phyloP scores from a whole-genome alignment of 2,329 filamentous ascomycete species.

The Seiridium unicorne region DNA sequence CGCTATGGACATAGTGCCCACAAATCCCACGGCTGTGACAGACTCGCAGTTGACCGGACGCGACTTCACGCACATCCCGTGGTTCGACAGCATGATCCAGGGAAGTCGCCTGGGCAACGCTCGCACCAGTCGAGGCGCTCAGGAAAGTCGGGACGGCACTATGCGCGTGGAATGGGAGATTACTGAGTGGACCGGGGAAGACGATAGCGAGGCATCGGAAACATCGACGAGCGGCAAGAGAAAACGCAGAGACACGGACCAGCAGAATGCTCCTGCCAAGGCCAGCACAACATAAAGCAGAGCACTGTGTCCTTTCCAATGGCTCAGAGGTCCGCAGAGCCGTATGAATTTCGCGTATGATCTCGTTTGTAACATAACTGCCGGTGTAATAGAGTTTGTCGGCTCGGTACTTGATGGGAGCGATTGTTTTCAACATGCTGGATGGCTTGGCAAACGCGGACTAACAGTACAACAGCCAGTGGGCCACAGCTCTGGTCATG shows the following conservation, averaged over 20 bases:
- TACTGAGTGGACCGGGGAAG: slow-evolving; percentile 64
- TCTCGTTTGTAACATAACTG: background rate
- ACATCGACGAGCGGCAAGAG: slow-evolving; percentile 45
- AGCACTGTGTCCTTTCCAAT: background rate
- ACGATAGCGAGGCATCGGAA: slow-evolving; percentile 32
- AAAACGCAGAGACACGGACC: slow-evolving; percentile 45
- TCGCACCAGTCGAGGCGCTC: slow-evolving; percentile 57
- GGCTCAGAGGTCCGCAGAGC: slow-evolving; percentile 9
- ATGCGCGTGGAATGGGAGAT: slow-evolving; percentile 81
- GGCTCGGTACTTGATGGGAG: background rate
- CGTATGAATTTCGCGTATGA: background rate
- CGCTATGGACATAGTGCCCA: slow-evolving; percentile 21
- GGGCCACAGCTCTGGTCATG: no score
- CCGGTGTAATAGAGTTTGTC: background rate
- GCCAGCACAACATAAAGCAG: slow-evolving; percentile 5
- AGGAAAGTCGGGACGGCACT: slow-evolving; percentile 57
- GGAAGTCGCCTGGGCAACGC: slow-evolving; percentile 71
- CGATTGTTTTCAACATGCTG: background rate
- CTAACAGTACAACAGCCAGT: background rate
- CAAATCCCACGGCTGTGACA: slow-evolving; percentile 29
- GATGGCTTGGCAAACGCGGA: background rate
- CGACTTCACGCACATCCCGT: slow-evolving; percentile 73
- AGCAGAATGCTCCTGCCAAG: slow-evolving; percentile 11
- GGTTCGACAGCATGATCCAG: slow-evolving; percentile 81
- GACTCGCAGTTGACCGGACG: slow-evolving; percentile 37